Base-by-base conservation (phyloP, 805 yeast genomes). In the Schizosaccharomyces pombe region DNA sequence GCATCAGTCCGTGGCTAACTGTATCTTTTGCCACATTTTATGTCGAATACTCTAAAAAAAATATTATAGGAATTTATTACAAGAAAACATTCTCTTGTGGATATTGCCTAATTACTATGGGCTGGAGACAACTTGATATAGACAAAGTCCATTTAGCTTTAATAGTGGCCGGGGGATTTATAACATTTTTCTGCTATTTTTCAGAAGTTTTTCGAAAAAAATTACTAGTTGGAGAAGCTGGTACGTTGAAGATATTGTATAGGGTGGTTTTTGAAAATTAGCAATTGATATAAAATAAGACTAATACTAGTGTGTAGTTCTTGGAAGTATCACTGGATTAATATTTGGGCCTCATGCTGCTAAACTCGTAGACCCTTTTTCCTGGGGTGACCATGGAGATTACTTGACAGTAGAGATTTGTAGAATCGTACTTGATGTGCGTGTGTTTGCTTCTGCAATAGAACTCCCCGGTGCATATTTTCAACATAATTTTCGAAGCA, bases 381-480 rank as follows among this genome's bases (percentile, higher is more conserved):
- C 74, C 4, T 86, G 96, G 96, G 94, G 94, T 0, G 80, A 85
- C 22, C n/a, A n/a, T 62, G 67, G 82, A 1, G 95, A 87, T 64
- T 72, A 73, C 54, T 76, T 87, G 58, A 86, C 95, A 0, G 69
- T 86, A 58, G 96, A 86, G 62, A 71, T 87, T 14, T 79, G 89
- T 56, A 73, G 95, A 54, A 76, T 86, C 14, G 91, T 85, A 2
- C 69, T 86, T 61, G 80, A 89, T 63, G 76, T 86, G 54, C 96
- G 86, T 69, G 83, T 86, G 60, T 89, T 86, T 62, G 95, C 95
- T 8, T 94, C 85, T 24, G 94, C 94, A 1, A 95, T 86, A 31
- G 96, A 86, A 66, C 70, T 86, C 65, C 96, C 96, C 16, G 77
- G 83, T 55, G 83, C 82, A 64, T 86, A 87, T 65, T 82, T 87